phyloP scores from a whole-genome alignment of 257 asterid species.

The Paraleonurus japonicus region DNA sequence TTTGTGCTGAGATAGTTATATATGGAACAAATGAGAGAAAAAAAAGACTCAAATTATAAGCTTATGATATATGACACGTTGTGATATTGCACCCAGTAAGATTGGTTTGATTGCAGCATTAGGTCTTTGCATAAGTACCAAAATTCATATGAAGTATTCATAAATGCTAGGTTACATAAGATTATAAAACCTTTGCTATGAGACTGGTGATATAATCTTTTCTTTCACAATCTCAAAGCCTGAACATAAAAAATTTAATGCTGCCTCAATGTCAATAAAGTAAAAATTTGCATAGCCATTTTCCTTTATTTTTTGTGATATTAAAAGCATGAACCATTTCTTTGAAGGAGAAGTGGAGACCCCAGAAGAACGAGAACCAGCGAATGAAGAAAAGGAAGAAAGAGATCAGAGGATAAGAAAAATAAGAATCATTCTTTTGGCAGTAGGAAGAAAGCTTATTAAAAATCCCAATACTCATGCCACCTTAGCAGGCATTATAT shows the following conservation, averaged over 20 bases:
- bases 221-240: not conserved
- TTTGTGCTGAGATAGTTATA: not conserved
- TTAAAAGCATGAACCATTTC: conserved; percentile 6
- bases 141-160: conserved; percentile 4
- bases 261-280: conserved; percentile 5
- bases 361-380: conserved; percentile 36
- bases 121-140: not conserved
- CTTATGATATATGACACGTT: not conserved
- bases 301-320: not conserved
- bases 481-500: conserved; percentile 63
- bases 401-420: conserved; percentile 35
- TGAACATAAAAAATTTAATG: conserved; percentile 11
- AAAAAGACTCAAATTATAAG: not conserved
- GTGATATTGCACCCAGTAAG: conserved; percentile 4
- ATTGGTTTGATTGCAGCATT: not conserved
- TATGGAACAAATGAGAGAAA: not conserved
- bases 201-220: not conserved
- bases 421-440: conserved; percentile 35
- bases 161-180: not conserved
- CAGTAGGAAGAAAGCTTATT: conserved; percentile 66
- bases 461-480: conserved; percentile 80
- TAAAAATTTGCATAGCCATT: not conserved
- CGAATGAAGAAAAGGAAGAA: conserved; percentile 36
- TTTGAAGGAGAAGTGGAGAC: conserved; percentile 46
- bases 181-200: not conserved